These are phyloP conservation scores for Dendrobium catenatum DNA, from an alignment of 106 monocot genomes.

Conservation along the genomic window DNA sequence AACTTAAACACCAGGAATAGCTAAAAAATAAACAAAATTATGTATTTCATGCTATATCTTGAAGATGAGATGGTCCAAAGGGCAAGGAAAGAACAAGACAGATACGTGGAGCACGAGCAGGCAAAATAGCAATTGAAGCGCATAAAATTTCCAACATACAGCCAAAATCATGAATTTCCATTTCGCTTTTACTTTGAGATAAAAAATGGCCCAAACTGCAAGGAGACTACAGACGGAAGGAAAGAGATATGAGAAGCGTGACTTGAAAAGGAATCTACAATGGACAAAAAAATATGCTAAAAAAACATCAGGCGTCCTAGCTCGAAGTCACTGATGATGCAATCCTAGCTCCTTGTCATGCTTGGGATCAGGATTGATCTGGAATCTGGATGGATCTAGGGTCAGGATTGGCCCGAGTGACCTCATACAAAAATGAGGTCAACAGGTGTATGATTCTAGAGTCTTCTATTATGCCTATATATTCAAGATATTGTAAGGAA, in stretches of 20 bases:
- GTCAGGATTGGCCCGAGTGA: no score
- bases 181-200: constrained; percentile 1
- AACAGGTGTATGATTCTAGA: no score
- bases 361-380: no score
- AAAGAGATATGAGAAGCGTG: neutral
- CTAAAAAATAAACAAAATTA: constrained; percentile 6
- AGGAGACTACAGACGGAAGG: neutral
- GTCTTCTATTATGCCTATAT: no score
- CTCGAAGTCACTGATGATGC: neutral
- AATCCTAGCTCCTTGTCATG: no score
- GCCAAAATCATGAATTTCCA: neutral
- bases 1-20: neutral
- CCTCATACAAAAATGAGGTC: no score
- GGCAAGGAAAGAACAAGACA: neutral
- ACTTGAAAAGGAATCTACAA: neutral
- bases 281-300: neutral
- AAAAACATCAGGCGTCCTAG: neutral
- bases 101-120: neutral
- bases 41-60: neutral
- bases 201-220: neutral
- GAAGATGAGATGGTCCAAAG: neutral
- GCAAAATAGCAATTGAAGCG: neutral
- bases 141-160: neutral
- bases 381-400: no score
- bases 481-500: no score